Conservation (phyloP, 148 eudicot species). For the Camellia granthamiana region DNA sequence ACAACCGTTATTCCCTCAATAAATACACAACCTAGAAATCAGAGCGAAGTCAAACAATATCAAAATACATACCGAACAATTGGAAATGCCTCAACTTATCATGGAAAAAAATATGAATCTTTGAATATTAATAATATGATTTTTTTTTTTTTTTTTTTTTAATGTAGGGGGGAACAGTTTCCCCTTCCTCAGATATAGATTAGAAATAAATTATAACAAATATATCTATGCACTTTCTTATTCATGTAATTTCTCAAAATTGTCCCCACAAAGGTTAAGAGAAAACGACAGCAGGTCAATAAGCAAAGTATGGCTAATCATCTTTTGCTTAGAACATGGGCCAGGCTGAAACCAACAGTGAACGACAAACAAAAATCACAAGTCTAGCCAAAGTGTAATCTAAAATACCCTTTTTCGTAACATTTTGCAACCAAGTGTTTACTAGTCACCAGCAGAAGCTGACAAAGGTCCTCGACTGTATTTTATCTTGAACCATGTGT, state of each 20-base stretch:
- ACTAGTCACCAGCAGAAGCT: background rate
- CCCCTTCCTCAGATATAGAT: background rate
- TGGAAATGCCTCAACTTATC: background rate
- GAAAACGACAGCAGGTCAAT: slow-evolving; percentile 13
- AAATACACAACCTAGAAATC: background rate
- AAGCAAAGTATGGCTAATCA: background rate
- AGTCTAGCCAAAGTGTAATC: slow-evolving; percentile 7
- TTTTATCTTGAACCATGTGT: background rate
- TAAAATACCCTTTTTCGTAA: background rate
- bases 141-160: background rate
- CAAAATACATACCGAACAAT: background rate
- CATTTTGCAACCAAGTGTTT: background rate
- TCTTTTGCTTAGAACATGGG: slow-evolving; percentile 12
- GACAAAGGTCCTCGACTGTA: background rate
- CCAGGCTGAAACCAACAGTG: background rate
- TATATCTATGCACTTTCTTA: background rate
- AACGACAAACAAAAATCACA: background rate
- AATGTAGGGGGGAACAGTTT: background rate
- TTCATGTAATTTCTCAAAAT: background rate
- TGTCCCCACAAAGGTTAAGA: slow-evolving; percentile 3
- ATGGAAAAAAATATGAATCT: background rate
- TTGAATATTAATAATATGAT: background rate
- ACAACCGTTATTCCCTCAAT: background rate
- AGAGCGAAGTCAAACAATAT: background rate
- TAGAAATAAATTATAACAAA: background rate